Evolutionary conservation across 2,329 filamentous ascomycete genomes (phyloP).

Genomic region (Cucurbitaria berberidis): DNA sequence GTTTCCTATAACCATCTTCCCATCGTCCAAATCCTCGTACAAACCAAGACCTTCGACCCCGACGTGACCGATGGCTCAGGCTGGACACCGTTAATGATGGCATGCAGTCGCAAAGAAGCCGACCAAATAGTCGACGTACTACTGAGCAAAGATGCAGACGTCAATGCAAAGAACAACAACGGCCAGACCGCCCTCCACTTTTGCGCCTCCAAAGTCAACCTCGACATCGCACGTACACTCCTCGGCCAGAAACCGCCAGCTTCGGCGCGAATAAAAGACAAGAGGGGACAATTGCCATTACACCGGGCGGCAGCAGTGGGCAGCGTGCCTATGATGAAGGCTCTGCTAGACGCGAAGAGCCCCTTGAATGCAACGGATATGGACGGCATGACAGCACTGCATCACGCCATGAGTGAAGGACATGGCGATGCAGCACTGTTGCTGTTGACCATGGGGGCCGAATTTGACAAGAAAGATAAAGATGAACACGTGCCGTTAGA

Average conservation of each 20-base stretch:
- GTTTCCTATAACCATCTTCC: conserved; percentile 79
- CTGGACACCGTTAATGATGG: conserved; percentile 87
- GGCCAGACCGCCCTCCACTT: conserved; percentile 90
- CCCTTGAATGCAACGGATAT: conserved; percentile 83
- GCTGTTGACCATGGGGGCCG: conserved; percentile 83
- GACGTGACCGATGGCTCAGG: conserved; percentile 82
- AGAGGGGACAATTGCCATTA: conserved; percentile 84
- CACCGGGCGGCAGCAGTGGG: conserved; percentile 92
- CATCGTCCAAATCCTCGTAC: conserved; percentile 75
- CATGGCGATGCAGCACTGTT: conserved; percentile 81
- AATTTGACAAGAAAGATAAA: conserved; percentile 75
- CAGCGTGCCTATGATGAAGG: conserved; percentile 81
- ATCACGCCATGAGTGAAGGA: conserved; percentile 80
- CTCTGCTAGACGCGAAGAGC: conserved; percentile 78
- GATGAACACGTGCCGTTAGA: conserved; percentile 77
- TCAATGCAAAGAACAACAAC: conserved; percentile 73
- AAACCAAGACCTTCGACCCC: conserved; percentile 77
- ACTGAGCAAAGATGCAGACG: conserved; percentile 71
- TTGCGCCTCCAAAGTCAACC: conserved; percentile 84
- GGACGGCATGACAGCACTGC: conserved; percentile 84
- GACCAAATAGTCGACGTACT: conserved; percentile 72
- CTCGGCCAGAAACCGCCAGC: conserved; percentile 69
- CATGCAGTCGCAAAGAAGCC: conserved; percentile 73
- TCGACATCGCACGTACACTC: conserved; percentile 81
- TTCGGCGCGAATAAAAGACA: conserved; percentile 80